A percentile compares a stretch with the other conserved stretches of the same genome.
These are phyloP conservation scores for Vigna mungo DNA, from an alignment of 306 rosid species.

Conservation along the genomic window DNA sequence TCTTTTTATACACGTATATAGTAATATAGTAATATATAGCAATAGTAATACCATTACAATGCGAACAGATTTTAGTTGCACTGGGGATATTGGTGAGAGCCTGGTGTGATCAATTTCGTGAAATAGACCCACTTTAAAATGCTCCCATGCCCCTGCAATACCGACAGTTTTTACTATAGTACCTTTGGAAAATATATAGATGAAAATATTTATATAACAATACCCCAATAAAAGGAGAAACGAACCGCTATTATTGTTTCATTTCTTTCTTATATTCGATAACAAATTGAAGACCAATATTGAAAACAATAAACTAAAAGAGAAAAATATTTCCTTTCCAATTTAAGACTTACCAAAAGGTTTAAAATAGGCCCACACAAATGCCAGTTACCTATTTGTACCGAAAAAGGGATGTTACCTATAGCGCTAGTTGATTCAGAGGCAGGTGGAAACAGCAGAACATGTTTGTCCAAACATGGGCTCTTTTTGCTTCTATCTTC, in stretches of 20 bases:
- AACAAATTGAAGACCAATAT: not conserved
- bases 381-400: conserved; percentile 44
- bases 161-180: conserved; percentile 18
- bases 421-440: conserved; percentile 44
- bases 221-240: not conserved
- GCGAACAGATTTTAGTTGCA: conserved; percentile 62
- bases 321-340: not conserved
- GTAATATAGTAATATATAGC: not conserved
- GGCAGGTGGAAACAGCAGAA: conserved; percentile 47
- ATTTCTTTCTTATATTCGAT: not conserved
- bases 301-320: not conserved
- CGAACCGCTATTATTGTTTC: not conserved
- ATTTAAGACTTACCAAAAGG: conserved; percentile 1
- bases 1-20: not conserved
- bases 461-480: conserved; percentile 59
- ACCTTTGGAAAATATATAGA: not conserved
- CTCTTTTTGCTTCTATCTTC: conserved; percentile 38
- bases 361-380: not conserved
- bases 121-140: conserved; percentile 67
- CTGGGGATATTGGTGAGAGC: conserved; percentile 61
- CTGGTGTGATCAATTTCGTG: conserved; percentile 70
- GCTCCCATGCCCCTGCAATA: conserved; percentile 54
- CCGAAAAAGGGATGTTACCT: conserved; percentile 43
- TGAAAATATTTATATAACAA: not conserved
- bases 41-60: conserved; percentile 69